Base-by-base conservation (phyloP, 163 green algal species). In the Volvox carteri region DNA sequence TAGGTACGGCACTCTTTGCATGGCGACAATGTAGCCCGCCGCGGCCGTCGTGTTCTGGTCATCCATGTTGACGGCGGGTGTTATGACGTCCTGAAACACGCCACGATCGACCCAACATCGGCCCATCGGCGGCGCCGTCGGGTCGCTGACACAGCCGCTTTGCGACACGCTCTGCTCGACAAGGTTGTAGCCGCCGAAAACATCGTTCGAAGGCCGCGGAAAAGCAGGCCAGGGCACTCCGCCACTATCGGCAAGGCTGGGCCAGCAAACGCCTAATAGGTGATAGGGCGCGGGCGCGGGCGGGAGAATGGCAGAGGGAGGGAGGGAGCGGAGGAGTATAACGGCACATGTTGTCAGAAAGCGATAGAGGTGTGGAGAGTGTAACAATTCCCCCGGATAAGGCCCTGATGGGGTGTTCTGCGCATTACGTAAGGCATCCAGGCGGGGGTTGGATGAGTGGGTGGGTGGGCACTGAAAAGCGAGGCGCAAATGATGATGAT, bases 1-100 rank as follows among this genome's bases (percentile, higher is more conserved):
- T 21, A 78, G 41, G 70, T 78, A 78, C 70, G 70, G 70, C 70
- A 78, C 70, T 21, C 39, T 41, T 8, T 23, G 11, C 70, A 78
- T 78, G 37, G 1, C 16, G 30, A 78, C 39, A 37, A 54, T 18
- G 70, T 78, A 78, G 37, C 70, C 39, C 1, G 70, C 39, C 25
- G 41, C 18, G 37, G 39, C 12, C 30, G 39, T 18, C 6, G 23
- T 8, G 70, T 30, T 30, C 12, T 58, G 9, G 11, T 14, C 14
- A 2, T 54, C 37, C 16, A 78, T 1, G 39, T 78, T 42, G 70
- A 33, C 12, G 7, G 39, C 70, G 39, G 70, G 39, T 9, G 39
- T 54, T 6, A 54, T 2, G 4, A 78, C 70, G 0, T 78, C 70
- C 1, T 58, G 9, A 39, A 58, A 78, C 6, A 58, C 19, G 70